These are phyloP conservation scores for Syzygium syzygioides DNA, from an alignment of 441 rosid genomes.

Conservation along the genomic window DNA sequence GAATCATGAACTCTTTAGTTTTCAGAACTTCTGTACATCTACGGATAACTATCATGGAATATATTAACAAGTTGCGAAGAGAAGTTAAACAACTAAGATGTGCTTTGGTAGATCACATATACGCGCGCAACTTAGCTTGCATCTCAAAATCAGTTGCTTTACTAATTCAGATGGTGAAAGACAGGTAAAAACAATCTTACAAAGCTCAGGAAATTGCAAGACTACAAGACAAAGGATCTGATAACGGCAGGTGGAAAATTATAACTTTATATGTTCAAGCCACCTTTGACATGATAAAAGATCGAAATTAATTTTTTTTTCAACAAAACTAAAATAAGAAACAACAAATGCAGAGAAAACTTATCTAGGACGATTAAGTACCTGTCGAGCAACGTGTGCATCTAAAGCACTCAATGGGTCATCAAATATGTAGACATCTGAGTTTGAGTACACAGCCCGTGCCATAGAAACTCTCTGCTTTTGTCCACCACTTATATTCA, in stretches of 20 bases:
- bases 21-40: background rate
- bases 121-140: background rate
- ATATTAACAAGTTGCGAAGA: background rate
- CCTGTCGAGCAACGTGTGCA: constrained; percentile 96
- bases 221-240: background rate
- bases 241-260: background rate
- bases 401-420: constrained; percentile 97
- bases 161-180: background rate
- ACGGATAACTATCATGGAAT: background rate
- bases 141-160: background rate
- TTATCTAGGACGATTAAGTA: constrained; percentile 13
- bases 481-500: constrained; percentile 95
- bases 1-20: background rate
- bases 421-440: constrained; percentile 84
- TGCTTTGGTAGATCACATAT: background rate
- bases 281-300: background rate
- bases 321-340: background rate
- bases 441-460: constrained; percentile 81
- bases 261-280: background rate
- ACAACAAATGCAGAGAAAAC: background rate
- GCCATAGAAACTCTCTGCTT: constrained; percentile 99
- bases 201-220: background rate
- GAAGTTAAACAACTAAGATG: background rate
- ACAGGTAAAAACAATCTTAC: background rate
- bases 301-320: background rate